These are phyloP conservation scores for Linum tenue DNA, from an alignment of 345 rosid species.

Conservation along the genomic window DNA sequence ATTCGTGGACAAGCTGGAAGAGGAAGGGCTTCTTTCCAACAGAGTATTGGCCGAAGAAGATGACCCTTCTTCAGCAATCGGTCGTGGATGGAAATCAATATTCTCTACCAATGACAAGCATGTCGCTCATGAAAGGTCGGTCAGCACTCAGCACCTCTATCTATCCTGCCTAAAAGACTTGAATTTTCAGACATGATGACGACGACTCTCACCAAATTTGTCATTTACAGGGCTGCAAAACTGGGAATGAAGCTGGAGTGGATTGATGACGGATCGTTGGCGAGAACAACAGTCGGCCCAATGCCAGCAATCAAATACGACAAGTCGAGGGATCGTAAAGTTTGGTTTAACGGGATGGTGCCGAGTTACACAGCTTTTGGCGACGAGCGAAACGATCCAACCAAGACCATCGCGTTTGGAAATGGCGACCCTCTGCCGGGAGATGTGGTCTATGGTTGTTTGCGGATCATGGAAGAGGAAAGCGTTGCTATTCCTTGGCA, in stretches of 20 bases:
- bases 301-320: conserved; percentile 69
- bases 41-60: conserved; percentile 70
- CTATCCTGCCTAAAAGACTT: background rate
- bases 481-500: conserved; percentile 74
- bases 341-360: conserved; percentile 90
- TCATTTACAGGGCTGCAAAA: conserved; percentile 50
- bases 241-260: conserved; percentile 80
- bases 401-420: conserved; percentile 64
- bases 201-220: too few species aligned
- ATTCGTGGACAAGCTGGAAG: conserved; percentile 57
- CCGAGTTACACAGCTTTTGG: conserved; percentile 83
- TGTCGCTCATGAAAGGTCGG: conserved; percentile 62
- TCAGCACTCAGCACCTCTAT: too few species aligned
- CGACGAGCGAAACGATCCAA: conserved; percentile 61
- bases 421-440: conserved; percentile 58
- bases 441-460: conserved; percentile 50
- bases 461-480: conserved; percentile 66
- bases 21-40: conserved; percentile 55
- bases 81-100: conserved; percentile 93
- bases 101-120: conserved; percentile 68
- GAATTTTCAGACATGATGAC: too few species aligned
- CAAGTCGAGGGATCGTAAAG: conserved; percentile 51
- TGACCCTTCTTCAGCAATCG: conserved; percentile 79
- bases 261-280: conserved; percentile 42
- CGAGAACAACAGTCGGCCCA: conserved; percentile 73